Evolutionary conservation across 2,329 filamentous ascomycete genomes (phyloP).

Genomic region (Xylariomycetidae sp.): DNA sequence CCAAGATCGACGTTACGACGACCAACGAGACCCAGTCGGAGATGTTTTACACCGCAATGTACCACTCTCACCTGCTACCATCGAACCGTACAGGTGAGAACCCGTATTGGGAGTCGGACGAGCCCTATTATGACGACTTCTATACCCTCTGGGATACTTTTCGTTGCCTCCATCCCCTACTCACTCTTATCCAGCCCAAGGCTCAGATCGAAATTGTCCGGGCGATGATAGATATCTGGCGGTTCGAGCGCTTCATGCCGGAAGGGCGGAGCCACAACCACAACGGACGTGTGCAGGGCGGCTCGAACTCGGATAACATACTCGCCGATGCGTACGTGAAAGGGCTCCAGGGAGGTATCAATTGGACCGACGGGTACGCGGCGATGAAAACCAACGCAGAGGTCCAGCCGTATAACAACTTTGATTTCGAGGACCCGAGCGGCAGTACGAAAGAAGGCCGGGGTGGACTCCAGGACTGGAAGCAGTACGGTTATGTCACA

Average conservation of each 20-base stretch:
- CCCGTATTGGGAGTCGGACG: conserved; percentile 46
- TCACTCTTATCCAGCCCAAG: conserved; percentile 48
- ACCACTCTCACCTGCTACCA: conserved; percentile 58
- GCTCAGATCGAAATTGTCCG: conserved; percentile 51
- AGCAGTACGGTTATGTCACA: conserved; percentile 51
- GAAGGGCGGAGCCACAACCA: conserved; percentile 51
- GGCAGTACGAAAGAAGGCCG: conserved; percentile 52
- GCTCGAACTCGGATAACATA: conserved; percentile 56
- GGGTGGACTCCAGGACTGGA: conserved; percentile 56
- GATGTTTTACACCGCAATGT: conserved; percentile 54
- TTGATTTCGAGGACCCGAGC: conserved; percentile 45
- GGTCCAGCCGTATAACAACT: conserved; percentile 44
- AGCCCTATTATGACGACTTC: conserved; percentile 49
- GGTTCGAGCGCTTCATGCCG: conserved; percentile 48
- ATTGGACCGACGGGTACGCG: conserved; percentile 50
- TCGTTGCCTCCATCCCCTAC: conserved; percentile 48
- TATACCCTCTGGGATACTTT: conserved; percentile 55
- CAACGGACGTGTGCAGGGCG: conserved; percentile 55
- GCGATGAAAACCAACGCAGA: conserved; percentile 55
- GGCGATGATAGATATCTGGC: conserved; percentile 54
- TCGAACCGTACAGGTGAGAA: conserved; percentile 58
- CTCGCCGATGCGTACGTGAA: conserved; percentile 59
- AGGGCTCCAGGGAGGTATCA: conserved; percentile 37
- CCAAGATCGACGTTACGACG: conserved; percentile 34
- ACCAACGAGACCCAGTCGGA: conserved; percentile 43